Evolutionary conservation across 2,329 filamentous ascomycete genomes (phyloP), one percentile per base, ranked within the genome.

Genomic region (Daldinia sp.): DNA sequence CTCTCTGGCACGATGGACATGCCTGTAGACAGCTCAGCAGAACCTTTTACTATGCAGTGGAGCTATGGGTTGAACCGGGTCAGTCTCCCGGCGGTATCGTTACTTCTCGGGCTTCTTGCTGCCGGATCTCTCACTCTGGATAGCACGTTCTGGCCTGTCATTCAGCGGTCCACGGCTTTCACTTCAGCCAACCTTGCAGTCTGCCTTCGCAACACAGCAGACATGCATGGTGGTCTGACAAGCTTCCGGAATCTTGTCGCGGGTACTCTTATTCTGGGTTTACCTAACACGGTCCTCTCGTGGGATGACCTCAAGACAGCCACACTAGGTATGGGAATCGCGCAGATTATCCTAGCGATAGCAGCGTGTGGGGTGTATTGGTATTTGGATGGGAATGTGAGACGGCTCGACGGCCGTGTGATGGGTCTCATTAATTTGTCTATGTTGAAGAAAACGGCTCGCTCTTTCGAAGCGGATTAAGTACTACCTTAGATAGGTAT

Each of bases 141-240:
- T 60, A 78, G 79, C 2, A 79, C 82, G 0, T 78, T 79, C 1
- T 75, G 78, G 2, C 83, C 84, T 1, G 74, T 84, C 28, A 79
- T 87, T 50, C 78, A 79, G 28, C 79, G 81, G n/a, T 86, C 84
- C 35, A 82, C 84, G 6, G 81, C 82, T 51, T 87, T 84, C 68
- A 86, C 84, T 0, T 82, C 80, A 2, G 79, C 82, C 5, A 86
- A 81, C 73, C 78, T 86, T 26, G 78, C 78, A n/a, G 77, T 82
- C 12, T 81, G 81, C 26, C 79, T 85, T 59, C 81, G 84, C 33
- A 84, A 80, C 71, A 82, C 81, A 15, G 79, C 79, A 13, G 84
- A 87, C 70, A 87, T 87, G 85, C 76, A 81, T 28, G 81, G 79
- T 3, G 82, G 79, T 33, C 78, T 85, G 2, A 67, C 76, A 1